Conservation (phyloP, 441 rosid genomes). For the Populus hybrid region DNA sequence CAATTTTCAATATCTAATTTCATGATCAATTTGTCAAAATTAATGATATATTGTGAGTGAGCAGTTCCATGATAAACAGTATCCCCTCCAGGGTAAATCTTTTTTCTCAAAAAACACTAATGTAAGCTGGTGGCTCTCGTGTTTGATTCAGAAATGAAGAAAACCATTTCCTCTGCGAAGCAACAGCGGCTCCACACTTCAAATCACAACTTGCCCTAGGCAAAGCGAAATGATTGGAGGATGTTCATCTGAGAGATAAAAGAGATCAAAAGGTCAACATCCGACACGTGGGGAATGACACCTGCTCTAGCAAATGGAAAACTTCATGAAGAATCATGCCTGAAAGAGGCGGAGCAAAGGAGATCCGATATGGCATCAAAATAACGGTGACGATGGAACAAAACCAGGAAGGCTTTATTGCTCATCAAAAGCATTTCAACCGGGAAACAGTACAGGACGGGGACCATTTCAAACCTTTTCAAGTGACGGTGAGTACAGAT, state of each 20-base stretch:
- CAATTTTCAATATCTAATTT: too few species aligned
- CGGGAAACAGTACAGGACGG: neutral
- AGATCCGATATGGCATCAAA: neutral
- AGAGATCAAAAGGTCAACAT: neutral
- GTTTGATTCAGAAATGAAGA: too few species aligned
- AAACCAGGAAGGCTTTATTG: constrained; percentile 6
- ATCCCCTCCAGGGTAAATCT: too few species aligned
- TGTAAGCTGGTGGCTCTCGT: too few species aligned
- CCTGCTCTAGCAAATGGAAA: neutral
- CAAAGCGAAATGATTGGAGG: neutral
- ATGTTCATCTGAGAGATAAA: neutral
- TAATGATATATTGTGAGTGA: too few species aligned
- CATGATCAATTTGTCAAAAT: too few species aligned
- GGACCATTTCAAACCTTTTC: constrained; percentile 12
- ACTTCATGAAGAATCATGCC: neutral
- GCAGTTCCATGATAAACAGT: too few species aligned
- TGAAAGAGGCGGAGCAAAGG: neutral
- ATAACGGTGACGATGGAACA: neutral
- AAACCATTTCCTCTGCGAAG: too few species aligned
- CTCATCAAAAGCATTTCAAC: constrained; percentile 7
- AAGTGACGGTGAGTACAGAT: neutral
- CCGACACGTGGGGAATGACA: neutral
- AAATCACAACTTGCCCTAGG: too few species aligned
- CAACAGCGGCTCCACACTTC: too few species aligned
- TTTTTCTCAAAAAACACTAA: too few species aligned